Percentiles rank a stretch among this genome's conserved stretches.
Evolutionary conservation across 495 filamentous ascomycete genomes (phyloP).

Genomic region (Halenospora varia): DNA sequence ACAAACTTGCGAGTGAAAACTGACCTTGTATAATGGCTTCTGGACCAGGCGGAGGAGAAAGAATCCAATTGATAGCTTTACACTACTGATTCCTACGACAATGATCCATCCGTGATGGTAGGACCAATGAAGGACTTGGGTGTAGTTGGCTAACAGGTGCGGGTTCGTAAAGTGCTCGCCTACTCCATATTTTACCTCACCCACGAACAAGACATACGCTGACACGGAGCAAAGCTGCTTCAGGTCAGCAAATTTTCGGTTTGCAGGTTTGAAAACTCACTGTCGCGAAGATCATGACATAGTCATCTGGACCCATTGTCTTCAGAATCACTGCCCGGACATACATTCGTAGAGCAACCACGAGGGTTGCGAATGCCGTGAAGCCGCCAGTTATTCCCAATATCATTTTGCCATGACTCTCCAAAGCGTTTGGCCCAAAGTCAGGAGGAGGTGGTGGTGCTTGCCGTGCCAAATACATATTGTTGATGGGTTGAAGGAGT

Average conservation of each 20-base stretch:
- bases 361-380: constrained; percentile 5
- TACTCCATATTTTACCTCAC: constrained; percentile 29
- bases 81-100: constrained; percentile 27
- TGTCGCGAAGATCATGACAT: constrained; percentile 36
- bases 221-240: background rate
- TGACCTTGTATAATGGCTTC: constrained; percentile 26
- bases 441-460: background rate
- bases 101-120: constrained; percentile 29
- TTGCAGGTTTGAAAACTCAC: constrained; percentile 15
- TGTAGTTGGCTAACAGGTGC: constrained; percentile 14
- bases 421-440: background rate
- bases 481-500: background rate
- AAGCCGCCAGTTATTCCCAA: constrained; percentile 19
- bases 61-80: constrained; percentile 16
- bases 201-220: constrained; percentile 11
- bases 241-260: background rate
- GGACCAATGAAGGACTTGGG: constrained; percentile 32
- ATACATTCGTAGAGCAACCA: constrained; percentile 25
- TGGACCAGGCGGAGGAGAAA: constrained; percentile 33
- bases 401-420: constrained; percentile 1
- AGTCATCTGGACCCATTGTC: constrained; percentile 38
- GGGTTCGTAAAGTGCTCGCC: constrained; percentile 35
- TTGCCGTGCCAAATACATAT: background rate
- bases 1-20: constrained; percentile 1
- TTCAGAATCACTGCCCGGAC: constrained; percentile 30